Base-by-base conservation (phyloP, 495 filamentous ascomycete species). In the Chaetomium fimeti region DNA sequence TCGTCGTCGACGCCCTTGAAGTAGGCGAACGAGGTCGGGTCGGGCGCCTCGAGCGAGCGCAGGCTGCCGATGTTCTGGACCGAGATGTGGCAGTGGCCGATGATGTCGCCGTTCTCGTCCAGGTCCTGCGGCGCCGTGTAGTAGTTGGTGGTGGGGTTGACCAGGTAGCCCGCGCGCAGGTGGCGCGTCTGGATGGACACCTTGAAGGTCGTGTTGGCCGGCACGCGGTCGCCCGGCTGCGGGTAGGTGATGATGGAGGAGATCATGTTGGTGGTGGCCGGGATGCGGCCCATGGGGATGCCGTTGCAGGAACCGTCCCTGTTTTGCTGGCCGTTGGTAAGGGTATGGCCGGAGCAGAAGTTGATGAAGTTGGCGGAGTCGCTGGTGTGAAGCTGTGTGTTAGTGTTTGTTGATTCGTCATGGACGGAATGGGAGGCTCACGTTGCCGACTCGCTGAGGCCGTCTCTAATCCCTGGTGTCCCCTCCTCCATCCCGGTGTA, bases 31-130 rank as follows among this genome's bases (percentile, higher is more conserved):
- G 2, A 69, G 6, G 68, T 71, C 22, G 82, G 66, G 49, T 82
- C 75, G 0, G 79, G 75, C 32, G 79, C 75, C 4, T 25, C 55
- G 7, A 60, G 67, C 20, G 74, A 76, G 54, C 71, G 77, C 28
- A 77, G 70, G 60, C 55, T 71, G 64, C 76, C 78, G 18, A 87
- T 57, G 51, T 80, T 71, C 66, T 88, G 85, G 38, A 86, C 74
- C 18, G 83, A 85, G 42, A 88, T 76, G 69, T 87, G 85, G 43
- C 81, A 83, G 70, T 87, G 85, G 7, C 85, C 86, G 62, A 86
- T 74, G 52, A 87, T 72, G 9, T 76, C 68, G 13, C 69, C 71
- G 2, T 66, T 42, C 76, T 73, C 72, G 8, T 77, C 68, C 9
- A 88, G 76, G 9, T 68, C 60, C 65, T 88, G 85, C 36, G 85